Percentiles rank a stretch among this genome's conserved stretches.
phyloP scores from a whole-genome alignment of 768 basidiomycete genomes.

The Hericium erinaceus region DNA sequence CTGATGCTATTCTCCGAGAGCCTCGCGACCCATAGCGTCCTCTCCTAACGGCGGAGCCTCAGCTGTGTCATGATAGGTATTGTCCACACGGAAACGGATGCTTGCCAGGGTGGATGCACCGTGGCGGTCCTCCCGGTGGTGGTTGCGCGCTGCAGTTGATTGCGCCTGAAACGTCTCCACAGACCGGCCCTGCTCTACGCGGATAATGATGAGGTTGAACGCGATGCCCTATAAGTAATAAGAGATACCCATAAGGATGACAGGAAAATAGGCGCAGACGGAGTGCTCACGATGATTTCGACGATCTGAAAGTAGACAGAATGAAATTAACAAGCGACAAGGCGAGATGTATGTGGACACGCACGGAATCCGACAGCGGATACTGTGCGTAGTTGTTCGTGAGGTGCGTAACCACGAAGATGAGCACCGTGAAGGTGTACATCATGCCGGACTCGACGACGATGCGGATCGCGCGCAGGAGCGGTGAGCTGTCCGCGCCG shows the following conservation, averaged over 20 bases:
- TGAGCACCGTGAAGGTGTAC: slow-evolving; percentile 16
- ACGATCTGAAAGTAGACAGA: background rate
- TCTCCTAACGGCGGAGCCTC: no score
- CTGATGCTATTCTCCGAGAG: no score
- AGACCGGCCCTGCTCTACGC: slow-evolving; percentile 13
- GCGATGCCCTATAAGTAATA: slow-evolving; percentile 11
- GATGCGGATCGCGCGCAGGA: slow-evolving; percentile 16
- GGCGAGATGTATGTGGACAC: background rate
- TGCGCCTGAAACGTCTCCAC: background rate
- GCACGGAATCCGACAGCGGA: slow-evolving; percentile 17
- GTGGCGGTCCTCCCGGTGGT: no score
- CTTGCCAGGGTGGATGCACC: no score
- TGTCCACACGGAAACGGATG: no score
- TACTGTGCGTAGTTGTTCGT: slow-evolving; percentile 18
- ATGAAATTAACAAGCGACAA: background rate
- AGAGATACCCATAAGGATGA: no score
- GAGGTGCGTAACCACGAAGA: slow-evolving; percentile 16
- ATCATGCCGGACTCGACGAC: slow-evolving; percentile 24
- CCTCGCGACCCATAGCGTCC: no score
- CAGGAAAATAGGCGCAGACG: no score
- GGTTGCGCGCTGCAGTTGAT: no score
- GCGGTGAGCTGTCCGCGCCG: background rate
- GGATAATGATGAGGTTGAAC: slow-evolving; percentile 25
- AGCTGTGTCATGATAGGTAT: no score
- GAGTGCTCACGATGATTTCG: background rate